A percentile compares a stretch with the other conserved stretches of the same genome.
These are phyloP conservation scores for Rutstroemia sp. DNA, from an alignment of 2,329 filamentous ascomycete genomes.

Conservation along the genomic window DNA sequence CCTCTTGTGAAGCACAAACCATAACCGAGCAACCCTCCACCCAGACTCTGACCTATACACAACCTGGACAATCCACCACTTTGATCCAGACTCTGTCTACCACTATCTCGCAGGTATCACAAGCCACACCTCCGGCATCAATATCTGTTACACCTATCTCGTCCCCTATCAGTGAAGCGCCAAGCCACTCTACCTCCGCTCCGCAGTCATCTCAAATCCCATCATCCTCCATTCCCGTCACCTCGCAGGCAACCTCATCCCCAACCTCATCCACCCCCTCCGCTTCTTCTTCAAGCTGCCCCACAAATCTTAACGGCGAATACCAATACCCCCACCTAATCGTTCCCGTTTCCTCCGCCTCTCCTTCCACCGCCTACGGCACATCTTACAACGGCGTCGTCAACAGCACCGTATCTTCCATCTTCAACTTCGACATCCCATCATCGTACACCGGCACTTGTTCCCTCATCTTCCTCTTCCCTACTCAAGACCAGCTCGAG, in stretches of 20 bases:
- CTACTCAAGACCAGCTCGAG: constrained; percentile 46
- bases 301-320: constrained; percentile 25
- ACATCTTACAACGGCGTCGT: constrained; percentile 50
- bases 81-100: background rate
- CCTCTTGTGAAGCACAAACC: too few species aligned
- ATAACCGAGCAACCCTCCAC: too few species aligned
- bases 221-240: background rate
- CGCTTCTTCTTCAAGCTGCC: constrained; percentile 8
- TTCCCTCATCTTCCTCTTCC: constrained; percentile 59
- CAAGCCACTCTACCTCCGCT: background rate
- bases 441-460: constrained; percentile 42
- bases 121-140: too few species aligned
- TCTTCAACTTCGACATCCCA: constrained; percentile 66
- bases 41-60: too few species aligned
- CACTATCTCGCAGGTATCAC: background rate
- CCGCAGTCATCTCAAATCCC: background rate
- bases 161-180: background rate
- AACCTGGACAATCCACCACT: background rate
- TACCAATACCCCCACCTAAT: constrained; percentile 57
- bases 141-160: background rate
- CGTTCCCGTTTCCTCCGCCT: constrained; percentile 47
- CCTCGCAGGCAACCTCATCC: background rate
- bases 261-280: background rate
- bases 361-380: constrained; percentile 44
- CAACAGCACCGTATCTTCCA: constrained; percentile 43